Base-by-base conservation (phyloP, 768 basidiomycete genomes). In the Artomyces pyxidatus region DNA sequence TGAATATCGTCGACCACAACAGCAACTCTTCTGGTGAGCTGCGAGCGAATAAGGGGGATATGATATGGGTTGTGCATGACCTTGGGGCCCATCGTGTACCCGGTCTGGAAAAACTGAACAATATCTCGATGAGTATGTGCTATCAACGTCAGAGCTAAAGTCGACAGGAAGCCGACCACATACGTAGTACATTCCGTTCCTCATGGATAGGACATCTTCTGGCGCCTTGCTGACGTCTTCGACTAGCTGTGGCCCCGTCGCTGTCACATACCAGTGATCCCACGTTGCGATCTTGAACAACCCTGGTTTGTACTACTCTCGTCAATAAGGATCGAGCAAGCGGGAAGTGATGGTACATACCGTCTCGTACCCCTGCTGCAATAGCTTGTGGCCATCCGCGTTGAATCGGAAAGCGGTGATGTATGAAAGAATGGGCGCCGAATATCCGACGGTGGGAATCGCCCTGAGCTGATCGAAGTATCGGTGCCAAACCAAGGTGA, bases 1-100 rank as follows among this genome's bases (percentile, higher is more conserved):
- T 63, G 65, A 12, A 81, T 57, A 17, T 68, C 65, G 0, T 68
- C 63, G 49, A 71, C 71, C 3, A 70, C 52, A 2, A 44, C 48
- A 0, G 60, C 65, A 6, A 78, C 60, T 42, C 69, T 71, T 8
- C 74, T 62, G 2, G 65, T 67, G 7, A 72, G 57, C 23, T 62
- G 57, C 0, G 61, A 47, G 11, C 61, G 64, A 7, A 69, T 29
- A 19, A 70, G 44, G 2, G 49, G 32, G 21, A 61, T 39, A 39
- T 70, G 69, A 40, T 68, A 71, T 3, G 45, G 45, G 49, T 68
- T 60, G 1, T 59, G 27, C 6, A 51, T 32, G 12, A 70, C 47
- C 28, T 66, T 57, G 1, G 55, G 53, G 0, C 70, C 70, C 0
- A 80, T 23, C 0, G 71, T 72, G 51, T 74, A 67, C 1, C 65